Evolutionary conservation across 208 protist genomes (phyloP), one percentile per base, ranked within the genome.

Genomic region (Trypanosoma boissoni): DNA sequence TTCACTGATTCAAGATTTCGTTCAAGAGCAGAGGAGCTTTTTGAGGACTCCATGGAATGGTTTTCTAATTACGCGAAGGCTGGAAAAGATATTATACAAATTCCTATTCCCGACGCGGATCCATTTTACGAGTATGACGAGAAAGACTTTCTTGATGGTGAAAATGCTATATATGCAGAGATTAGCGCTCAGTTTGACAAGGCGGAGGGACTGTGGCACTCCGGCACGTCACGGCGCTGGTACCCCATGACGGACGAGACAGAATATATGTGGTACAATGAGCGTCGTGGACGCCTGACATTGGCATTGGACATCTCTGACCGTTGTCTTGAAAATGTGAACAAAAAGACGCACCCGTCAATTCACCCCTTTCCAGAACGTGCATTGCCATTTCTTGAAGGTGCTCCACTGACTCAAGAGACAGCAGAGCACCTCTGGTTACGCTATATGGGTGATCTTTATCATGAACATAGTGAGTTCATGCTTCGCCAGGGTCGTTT

Each of bases 261-360:
- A 31, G 88, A 95, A 72, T 91, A 87, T 67, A 91, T 95, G 75
- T 92, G 85, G 85, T 95, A 80, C 58, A 90, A 91, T 72, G 88
- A 95, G 60, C 88, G 88, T 41, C 82, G 88, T 20, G 88, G 88
- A 26, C 80, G 86, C 29, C 50, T 95, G 29, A 89, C 77, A 9
- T 68, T 91, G 29, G 88, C 88, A 4, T 51, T 78, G 34, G 84
- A 95, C 54, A 92, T 92, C 26, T 91, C 83, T 9, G 85, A 95
- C 58, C 84, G 86, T 43, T 91, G 83, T 51, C 72, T 95, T 32
- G 88, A 95, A 63, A 87, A 86, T 63, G 65, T 95, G 55, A 92
- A 92, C 68, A 95, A 95, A 55, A 90, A 91, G 60, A 95, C 84
- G 4, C 88, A 95, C 57, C 88, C 85, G 3, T 92, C 88, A n/a